A percentile compares a stretch with the other conserved stretches of the same genome.
phyloP scores from a whole-genome alignment of 1,284 basidiomycete genomes.

The Irpex sp. region DNA sequence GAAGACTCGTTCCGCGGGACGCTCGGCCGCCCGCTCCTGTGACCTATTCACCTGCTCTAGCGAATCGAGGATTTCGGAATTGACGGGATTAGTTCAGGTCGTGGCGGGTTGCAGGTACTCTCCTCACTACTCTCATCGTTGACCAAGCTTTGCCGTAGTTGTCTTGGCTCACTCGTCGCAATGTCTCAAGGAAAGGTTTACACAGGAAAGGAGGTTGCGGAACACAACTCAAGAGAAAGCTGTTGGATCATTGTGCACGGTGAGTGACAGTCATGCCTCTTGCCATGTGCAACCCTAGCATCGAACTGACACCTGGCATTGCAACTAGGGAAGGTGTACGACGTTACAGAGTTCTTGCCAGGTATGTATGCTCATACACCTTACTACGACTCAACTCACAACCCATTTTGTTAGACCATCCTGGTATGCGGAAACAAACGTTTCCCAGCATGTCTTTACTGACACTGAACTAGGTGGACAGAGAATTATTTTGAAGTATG shows the following conservation, averaged over 20 bases:
- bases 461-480: slow-evolving; percentile 28
- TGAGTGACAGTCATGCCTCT: slow-evolving; percentile 20
- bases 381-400: background rate
- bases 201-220: slow-evolving; percentile 27
- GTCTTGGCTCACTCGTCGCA: background rate
- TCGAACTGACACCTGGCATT: no score
- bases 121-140: background rate
- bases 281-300: no score
- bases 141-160: background rate
- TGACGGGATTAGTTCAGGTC: background rate
- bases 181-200: slow-evolving; percentile 25
- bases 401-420: slow-evolving; percentile 36
- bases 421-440: slow-evolving; percentile 26
- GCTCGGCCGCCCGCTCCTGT: background rate
- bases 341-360: slow-evolving; percentile 66
- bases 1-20: background rate
- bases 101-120: background rate
- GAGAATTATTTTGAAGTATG: slow-evolving; percentile 65
- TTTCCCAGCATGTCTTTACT: background rate
- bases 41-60: background rate
- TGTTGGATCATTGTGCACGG: slow-evolving; percentile 79
- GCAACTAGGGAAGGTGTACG: slow-evolving; percentile 58
- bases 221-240: slow-evolving; percentile 44
- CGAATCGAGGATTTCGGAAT: background rate
- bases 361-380: slow-evolving; percentile 29